Evolutionary conservation across 805 yeast species (phyloP), one percentile per base, ranked within the genome.

Genomic region (Millerozyma miso): DNA sequence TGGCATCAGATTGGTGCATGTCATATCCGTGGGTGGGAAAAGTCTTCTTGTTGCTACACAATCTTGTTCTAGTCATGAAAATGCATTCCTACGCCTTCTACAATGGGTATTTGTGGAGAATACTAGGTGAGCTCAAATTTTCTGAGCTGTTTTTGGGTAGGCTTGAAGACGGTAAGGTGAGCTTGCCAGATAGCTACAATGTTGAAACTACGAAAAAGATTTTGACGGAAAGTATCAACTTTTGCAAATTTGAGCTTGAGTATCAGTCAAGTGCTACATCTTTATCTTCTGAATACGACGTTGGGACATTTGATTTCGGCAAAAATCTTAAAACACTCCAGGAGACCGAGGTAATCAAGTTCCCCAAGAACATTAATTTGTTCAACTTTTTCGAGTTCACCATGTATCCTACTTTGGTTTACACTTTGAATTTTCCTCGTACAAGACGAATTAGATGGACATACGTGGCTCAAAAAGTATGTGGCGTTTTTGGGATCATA

Each of bases 1-100:
- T 79, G 54, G 79, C 93, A 3, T 79, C 82, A 35, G 56, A 57
- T 20, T 37, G 44, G 4, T 58, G 58, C 38, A 61, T 68, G 58
- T 67, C 73, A 33, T 85, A 76, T 54, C 88, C 95, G 10, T 93
- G 99, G 99, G 85, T 90, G 39, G 96, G 88, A 1, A 81, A 82
- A 56, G 90, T 90, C 35, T 93, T 88, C 55, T 65, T 93, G 48
- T 77, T 88, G 46, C 68, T 93, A 40, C 99, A 93, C 59, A 79
- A 89, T 8, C 69, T 88, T 38, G 98, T 93, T 1, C 69, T 89
- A 50, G 59, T 95, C 52, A 93, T 93, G 99, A 93, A 93, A 60
- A 84, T 85, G 80, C 98, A 93, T 61, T 89, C 98, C 1, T 93
- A 83, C 59, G 88, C 88, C 1, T 89, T 86, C 56, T 93, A 82